Evolutionary conservation across 495 filamentous ascomycete species (phyloP).

Genomic region (Penicillium roqueforti): DNA sequence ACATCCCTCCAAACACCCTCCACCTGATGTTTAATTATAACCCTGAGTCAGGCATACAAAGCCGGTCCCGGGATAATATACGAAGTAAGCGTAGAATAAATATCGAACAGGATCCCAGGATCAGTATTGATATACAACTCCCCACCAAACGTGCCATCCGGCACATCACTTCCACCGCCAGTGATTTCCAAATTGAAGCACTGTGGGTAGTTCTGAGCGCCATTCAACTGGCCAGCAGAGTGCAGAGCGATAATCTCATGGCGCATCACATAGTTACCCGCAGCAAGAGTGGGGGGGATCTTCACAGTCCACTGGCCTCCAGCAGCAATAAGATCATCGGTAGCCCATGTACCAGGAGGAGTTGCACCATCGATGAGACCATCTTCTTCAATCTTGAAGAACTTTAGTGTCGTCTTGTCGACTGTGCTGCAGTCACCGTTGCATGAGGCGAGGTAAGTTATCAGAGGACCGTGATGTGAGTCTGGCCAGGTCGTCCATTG

Average conservation of each 20-base stretch:
- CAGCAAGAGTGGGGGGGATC: slow-evolving; percentile 56
- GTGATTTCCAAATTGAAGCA: slow-evolving; percentile 70
- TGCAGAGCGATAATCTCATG: slow-evolving; percentile 76
- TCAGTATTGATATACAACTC: slow-evolving; percentile 55
- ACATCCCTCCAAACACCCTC: background rate
- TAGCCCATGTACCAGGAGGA: slow-evolving; percentile 57
- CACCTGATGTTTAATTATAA: no score
- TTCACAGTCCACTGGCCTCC: slow-evolving; percentile 61
- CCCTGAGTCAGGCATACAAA: slow-evolving; percentile 22
- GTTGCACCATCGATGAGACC: slow-evolving; percentile 50
- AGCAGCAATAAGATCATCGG: slow-evolving; percentile 58
- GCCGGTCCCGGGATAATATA: slow-evolving; percentile 53
- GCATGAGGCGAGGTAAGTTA: slow-evolving; percentile 71
- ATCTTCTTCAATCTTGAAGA: slow-evolving; percentile 70
- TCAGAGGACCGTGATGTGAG: slow-evolving; percentile 64
- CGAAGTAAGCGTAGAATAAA: slow-evolving; percentile 45
- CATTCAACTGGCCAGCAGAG: slow-evolving; percentile 47
- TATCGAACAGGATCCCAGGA: slow-evolving; percentile 57
- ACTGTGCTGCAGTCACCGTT: slow-evolving; percentile 60
- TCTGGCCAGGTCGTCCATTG: slow-evolving; percentile 66
- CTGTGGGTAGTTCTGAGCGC: slow-evolving; percentile 71
- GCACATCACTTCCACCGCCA: slow-evolving; percentile 52
- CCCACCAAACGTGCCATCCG: slow-evolving; percentile 53
- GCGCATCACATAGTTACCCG: slow-evolving; percentile 71
- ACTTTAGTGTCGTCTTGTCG: slow-evolving; percentile 58